Base-by-base conservation (phyloP, 1,284 basidiomycete genomes). In the Ganoderma sinense region DNA sequence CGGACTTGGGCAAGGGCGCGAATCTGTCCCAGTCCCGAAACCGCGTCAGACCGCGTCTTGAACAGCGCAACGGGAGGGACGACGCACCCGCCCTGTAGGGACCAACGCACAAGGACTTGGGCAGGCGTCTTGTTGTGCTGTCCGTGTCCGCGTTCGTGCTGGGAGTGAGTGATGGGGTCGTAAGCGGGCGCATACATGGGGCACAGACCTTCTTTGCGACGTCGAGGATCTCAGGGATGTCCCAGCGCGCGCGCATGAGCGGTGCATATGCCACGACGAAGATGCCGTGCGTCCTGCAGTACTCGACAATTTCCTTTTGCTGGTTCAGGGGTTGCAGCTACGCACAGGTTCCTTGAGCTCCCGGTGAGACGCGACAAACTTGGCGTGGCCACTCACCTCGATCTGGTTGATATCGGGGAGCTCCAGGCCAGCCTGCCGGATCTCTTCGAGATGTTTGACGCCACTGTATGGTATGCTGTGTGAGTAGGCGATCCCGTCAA, bases 261-360 rank as follows among this genome's bases (percentile, higher is more conserved):
- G 89, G 88, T 62, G 82, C 85, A 75, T 89, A 89, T 0, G 88
- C 94, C 79, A 96, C 85, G 6, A 96, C 82, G 39, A 91, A 82
- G 66, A 97, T 94, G 4, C 82, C 84, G 72, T 94, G 82, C 60
- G 86, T 78, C 36, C 81, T 77, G 82, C 95, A 96, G 78, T 94
- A 96, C 20, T 87, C 83, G 33, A 94, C 93, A 68, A 96, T 94
- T 14, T 89, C 86, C 61, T 84, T 84, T 72, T 95, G 94, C 76
- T 96, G 94, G 81, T 93, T 95, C 74, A 93, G 89, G 0, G 95
- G 94, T 77, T 96, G 94, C 6, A 95, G 84, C 89, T 94, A 8
- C 31, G 26, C 2, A 33, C 14, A 53, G 29, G 14, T 6, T 6
- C 11, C 18, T 4, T 56, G 2, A 33, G 18, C 55, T 6, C 7